Percentiles rank a stretch among this genome's conserved stretches.
Evolutionary conservation across 1,284 basidiomycete genomes (phyloP).

Genomic region (Trametes pubescens): DNA sequence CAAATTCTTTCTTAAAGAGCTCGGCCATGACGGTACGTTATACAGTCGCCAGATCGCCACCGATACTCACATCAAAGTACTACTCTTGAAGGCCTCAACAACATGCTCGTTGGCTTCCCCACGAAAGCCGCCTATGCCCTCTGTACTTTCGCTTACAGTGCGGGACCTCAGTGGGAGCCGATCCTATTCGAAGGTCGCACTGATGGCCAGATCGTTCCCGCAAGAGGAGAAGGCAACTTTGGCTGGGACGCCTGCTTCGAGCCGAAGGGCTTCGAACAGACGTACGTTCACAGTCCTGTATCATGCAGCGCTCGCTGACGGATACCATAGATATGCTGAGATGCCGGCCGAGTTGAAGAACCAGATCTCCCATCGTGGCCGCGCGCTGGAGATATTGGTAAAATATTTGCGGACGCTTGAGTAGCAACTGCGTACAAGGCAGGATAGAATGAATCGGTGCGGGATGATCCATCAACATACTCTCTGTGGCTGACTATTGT

Average conservation of each 20-base stretch:
- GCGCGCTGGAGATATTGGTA: slow-evolving; percentile 85
- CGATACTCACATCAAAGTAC: background rate
- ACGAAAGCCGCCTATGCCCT: slow-evolving; percentile 87
- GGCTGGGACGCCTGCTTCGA: slow-evolving; percentile 96
- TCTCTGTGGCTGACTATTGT: no score
- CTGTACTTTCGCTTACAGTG: slow-evolving; percentile 95
- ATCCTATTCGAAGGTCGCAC: slow-evolving; percentile 94
- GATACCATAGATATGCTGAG: slow-evolving; percentile 83
- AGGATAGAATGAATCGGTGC: background rate
- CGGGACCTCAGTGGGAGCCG: slow-evolving; percentile 82
- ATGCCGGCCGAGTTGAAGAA: slow-evolving; percentile 91
- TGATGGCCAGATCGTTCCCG: slow-evolving; percentile 86
- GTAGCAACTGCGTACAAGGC: background rate
- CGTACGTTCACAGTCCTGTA: slow-evolving; percentile 57
- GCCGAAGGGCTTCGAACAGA: slow-evolving; percentile 76
- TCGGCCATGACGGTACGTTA: slow-evolving; percentile 79
- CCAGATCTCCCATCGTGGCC: slow-evolving; percentile 88
- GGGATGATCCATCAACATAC: no score
- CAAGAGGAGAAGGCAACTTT: slow-evolving; percentile 81
- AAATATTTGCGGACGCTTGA: slow-evolving; percentile 59
- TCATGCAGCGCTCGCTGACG: background rate
- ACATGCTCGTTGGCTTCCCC: slow-evolving; percentile 84
- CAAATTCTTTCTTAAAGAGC: slow-evolving; percentile 85
- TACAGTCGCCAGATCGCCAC: background rate
- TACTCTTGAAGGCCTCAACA: slow-evolving; percentile 75